phyloP scores from a whole-genome alignment of 1,284 basidiomycete genomes.

The Cutaneotrichosporon sp. region DNA sequence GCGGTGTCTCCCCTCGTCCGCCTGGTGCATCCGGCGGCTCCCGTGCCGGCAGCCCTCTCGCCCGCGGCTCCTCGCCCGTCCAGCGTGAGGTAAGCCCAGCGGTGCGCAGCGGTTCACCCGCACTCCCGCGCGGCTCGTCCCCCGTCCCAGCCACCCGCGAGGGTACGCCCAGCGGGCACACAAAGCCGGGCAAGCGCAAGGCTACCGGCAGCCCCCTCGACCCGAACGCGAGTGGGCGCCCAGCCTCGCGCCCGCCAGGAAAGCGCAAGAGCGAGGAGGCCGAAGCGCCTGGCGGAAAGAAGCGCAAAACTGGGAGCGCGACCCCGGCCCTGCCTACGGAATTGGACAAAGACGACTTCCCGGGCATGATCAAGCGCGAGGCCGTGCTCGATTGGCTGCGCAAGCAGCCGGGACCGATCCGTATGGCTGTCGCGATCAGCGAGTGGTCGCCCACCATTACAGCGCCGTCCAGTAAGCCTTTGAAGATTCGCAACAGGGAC shows the following conservation, averaged over 20 bases:
- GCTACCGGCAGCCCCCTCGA: conserved; percentile 19
- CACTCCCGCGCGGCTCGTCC: conserved; percentile 25
- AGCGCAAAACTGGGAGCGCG: conserved; percentile 12
- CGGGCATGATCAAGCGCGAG: conserved; percentile 39
- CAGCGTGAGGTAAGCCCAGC: conserved; percentile 21
- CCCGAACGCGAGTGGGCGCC: neutral
- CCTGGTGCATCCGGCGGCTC: conserved; percentile 11
- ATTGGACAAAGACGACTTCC: conserved; percentile 34
- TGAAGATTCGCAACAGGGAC: neutral
- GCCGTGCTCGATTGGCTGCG: conserved; percentile 44
- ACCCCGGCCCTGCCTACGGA: conserved; percentile 7
- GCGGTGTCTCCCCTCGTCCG: conserved; percentile 36
- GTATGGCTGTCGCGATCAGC: conserved; percentile 33
- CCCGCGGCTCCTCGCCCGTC: conserved; percentile 27
- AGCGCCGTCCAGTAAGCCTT: neutral
- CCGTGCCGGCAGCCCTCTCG: conserved; percentile 27
- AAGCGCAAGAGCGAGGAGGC: conserved; percentile 26
- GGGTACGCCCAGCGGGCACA: conserved; percentile 15
- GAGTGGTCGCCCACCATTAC: neutral
- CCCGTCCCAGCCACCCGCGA: conserved; percentile 17
- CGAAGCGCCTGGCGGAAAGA: conserved; percentile 48
- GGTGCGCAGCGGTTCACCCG: conserved; percentile 17
- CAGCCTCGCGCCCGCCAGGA: neutral
- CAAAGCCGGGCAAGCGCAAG: conserved; percentile 26
- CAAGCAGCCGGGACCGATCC: conserved; percentile 22